Conservation (phyloP, 108 stramenopile genomes). For the Skeletonema tropicum region DNA sequence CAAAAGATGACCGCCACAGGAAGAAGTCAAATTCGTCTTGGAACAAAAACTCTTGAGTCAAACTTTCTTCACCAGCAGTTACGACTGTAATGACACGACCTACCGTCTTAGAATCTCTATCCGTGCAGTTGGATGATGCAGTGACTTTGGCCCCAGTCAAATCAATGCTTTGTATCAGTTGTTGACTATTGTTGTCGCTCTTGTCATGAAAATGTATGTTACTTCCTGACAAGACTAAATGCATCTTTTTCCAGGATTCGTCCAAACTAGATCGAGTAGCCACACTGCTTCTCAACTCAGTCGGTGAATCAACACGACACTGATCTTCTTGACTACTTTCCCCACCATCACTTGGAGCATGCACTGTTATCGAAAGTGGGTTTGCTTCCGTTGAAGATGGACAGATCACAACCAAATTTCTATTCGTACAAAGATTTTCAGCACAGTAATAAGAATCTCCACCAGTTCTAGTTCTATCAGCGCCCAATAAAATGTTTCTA, state of each 20-base stretch:
- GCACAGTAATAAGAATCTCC: conserved; percentile 88
- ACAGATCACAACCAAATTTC: conserved; percentile 69
- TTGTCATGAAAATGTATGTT: conserved; percentile 70
- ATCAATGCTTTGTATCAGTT: conserved; percentile 31
- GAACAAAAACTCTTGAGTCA: conserved; percentile 59
- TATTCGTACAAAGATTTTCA: conserved; percentile 73
- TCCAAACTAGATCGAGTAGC: conserved; percentile 60
- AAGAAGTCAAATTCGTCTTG: conserved; percentile 57
- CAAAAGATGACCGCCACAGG: conserved; percentile 61
- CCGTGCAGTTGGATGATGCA: background rate
- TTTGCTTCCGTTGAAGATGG: conserved; percentile 72
- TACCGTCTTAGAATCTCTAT: background rate
- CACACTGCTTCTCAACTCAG: conserved; percentile 63
- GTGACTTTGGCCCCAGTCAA: conserved; percentile 15
- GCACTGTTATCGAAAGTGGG: conserved; percentile 68
- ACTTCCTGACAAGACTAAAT: conserved; percentile 67
- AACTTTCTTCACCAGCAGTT: conserved; percentile 50
- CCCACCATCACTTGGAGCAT: conserved; percentile 29
- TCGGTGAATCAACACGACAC: conserved; percentile 10
- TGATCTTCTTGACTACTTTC: conserved; percentile 25
- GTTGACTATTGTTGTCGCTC: conserved; percentile 12
- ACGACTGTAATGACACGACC: conserved; percentile 48
- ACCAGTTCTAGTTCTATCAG: conserved; percentile 79
- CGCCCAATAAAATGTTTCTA: conserved; percentile 76
- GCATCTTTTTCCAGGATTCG: conserved; percentile 61